These are phyloP conservation scores for Hypsizygus marmoreus DNA, from an alignment of 768 basidiomycete genomes.

Conservation along the genomic window DNA sequence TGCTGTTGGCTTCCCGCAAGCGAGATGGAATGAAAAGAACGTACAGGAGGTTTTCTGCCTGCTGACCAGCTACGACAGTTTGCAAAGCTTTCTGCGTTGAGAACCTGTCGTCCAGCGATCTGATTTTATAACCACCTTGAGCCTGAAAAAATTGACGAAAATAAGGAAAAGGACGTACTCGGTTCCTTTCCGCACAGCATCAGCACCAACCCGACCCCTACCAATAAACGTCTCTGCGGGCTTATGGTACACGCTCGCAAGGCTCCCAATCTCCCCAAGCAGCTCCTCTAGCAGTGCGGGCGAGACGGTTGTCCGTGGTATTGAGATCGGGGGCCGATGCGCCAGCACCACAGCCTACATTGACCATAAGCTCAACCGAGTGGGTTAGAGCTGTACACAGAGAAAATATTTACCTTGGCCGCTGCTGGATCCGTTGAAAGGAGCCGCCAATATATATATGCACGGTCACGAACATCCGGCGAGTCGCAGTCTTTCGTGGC, in stretches of 20 bases:
- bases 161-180: conserved; percentile 47
- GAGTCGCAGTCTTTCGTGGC: conserved; percentile 98
- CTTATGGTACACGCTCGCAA: conserved; percentile 97
- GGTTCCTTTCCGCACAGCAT: conserved; percentile 63
- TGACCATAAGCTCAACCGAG: conserved; percentile 4
- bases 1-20: conserved; percentile 3
- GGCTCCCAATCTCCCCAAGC: conserved; percentile 81
- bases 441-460: conserved; percentile 97
- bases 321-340: conserved; percentile 88
- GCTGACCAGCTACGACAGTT: conserved; percentile 88
- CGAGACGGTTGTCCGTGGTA: conserved; percentile 89
- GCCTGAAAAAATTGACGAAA: neutral
- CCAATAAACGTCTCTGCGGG: conserved; percentile 96
- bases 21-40: conserved; percentile 15
- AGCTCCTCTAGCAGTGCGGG: conserved; percentile 89
- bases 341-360: conserved; percentile 81
- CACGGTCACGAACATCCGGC: conserved; percentile 94
- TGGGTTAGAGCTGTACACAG: neutral
- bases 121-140: conserved; percentile 20
- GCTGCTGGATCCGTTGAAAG: conserved; percentile 93
- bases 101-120: conserved; percentile 67
- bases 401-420: conserved; percentile 68
- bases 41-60: conserved; percentile 88
- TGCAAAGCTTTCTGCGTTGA: conserved; percentile 84
- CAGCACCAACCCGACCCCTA: conserved; percentile 83